phyloP scores from a whole-genome alignment of 768 basidiomycete genomes.

The Leccinum subgranulosum region DNA sequence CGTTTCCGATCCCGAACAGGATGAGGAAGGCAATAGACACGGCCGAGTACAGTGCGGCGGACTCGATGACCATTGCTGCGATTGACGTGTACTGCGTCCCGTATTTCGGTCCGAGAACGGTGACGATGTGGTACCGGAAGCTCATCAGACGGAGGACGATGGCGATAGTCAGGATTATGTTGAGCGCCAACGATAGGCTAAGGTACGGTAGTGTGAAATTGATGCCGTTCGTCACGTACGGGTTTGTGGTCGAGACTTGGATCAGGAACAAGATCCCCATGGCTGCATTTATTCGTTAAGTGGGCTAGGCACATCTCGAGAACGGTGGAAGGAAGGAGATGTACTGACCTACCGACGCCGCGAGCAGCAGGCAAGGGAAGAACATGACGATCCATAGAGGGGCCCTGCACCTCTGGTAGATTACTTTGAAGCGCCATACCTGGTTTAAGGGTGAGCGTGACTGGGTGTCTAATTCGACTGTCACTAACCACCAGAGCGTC shows the following conservation, averaged over 20 bases:
- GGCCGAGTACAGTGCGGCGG: constrained; percentile 26
- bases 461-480: not conserved
- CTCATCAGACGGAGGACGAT: constrained; percentile 20
- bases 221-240: not conserved
- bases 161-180: constrained; percentile 31
- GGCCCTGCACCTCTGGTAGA: too few relatives aligned
- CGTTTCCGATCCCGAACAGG: not conserved
- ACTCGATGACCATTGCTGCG: constrained; percentile 36
- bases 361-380: not conserved
- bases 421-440: not conserved
- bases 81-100: constrained; percentile 30
- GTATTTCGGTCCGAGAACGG: constrained; percentile 21
- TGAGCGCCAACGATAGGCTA: constrained; percentile 28
- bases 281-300: not conserved
- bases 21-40: not conserved
- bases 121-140: constrained; percentile 10
- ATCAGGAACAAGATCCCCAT: not conserved
- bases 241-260: not conserved
- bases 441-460: not conserved
- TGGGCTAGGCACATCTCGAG: not conserved
- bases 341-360: not conserved
- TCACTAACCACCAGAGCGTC: constrained; percentile 17
- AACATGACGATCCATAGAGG: not conserved
- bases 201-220: constrained; percentile 21
- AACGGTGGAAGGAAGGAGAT: not conserved